Conservation (phyloP, 768 basidiomycete species). For the Boletus huronensis region DNA sequence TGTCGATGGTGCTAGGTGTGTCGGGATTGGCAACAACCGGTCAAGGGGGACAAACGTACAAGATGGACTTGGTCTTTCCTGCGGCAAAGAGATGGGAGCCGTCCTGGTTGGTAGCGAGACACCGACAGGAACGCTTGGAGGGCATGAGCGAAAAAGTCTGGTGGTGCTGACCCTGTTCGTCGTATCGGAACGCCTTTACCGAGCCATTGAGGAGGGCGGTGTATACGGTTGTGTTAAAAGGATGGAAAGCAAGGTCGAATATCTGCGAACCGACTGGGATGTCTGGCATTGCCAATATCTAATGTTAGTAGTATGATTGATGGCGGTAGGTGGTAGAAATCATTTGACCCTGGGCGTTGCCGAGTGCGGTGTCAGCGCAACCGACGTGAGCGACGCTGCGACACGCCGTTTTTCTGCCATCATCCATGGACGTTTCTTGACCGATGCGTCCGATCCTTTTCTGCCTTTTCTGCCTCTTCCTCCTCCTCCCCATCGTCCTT, state of each 20-base stretch:
- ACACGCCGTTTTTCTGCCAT: neutral
- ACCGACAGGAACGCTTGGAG: slow-evolving; percentile 81
- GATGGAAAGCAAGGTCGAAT: slow-evolving; percentile 90
- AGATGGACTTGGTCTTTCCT: slow-evolving; percentile 76
- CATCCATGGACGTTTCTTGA: slow-evolving; percentile 29
- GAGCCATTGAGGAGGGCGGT: slow-evolving; percentile 78
- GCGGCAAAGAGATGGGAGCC: slow-evolving; percentile 71
- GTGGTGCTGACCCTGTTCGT: slow-evolving; percentile 60
- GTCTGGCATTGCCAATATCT: slow-evolving; percentile 46
- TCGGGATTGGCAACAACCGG: slow-evolving; percentile 9
- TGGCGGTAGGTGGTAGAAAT: neutral
- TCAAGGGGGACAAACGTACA: slow-evolving; percentile 48
- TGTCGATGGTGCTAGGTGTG: slow-evolving; percentile 60
- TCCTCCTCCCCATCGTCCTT: slow-evolving; percentile 30
- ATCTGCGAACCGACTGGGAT: slow-evolving; percentile 74
- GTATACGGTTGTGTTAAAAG: slow-evolving; percentile 66
- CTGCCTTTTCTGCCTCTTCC: slow-evolving; percentile 22
- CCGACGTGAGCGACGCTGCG: neutral
- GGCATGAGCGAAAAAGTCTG: slow-evolving; percentile 62
- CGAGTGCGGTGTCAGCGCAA: slow-evolving; percentile 1
- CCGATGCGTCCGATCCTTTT: slow-evolving; percentile 35
- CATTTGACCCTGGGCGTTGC: neutral
- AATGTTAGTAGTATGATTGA: neutral
- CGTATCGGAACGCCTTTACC: slow-evolving; percentile 78
- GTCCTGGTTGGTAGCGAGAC: slow-evolving; percentile 61